Evolutionary conservation across 2,329 filamentous ascomycete species (phyloP), one percentile per base, ranked within the genome.

Genomic region (Aspergillus nomiae): DNA sequence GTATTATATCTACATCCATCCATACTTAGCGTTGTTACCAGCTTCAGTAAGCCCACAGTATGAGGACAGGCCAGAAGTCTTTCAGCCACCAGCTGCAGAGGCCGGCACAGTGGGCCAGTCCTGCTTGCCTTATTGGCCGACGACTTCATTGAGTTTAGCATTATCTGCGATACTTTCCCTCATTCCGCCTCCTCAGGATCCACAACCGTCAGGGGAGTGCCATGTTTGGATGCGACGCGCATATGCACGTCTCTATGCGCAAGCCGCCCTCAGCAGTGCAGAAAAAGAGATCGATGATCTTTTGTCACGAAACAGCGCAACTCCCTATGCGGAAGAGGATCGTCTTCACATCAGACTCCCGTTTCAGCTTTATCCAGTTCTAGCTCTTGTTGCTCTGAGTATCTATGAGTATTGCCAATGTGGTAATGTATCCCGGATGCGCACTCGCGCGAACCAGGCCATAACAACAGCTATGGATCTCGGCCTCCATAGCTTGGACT

Each of bases 381-480:
- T 70, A 21, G 63, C 69, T 10, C 64, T 71, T 2, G 57, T 66
- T 1, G 59, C 66, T 1, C 65, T 71, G 28, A 56, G 62, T 4
- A 54, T 70, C 4, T 71, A 70, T 60, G 67, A 71, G 46, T 69
- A 67, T 50, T 63, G 58, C 34, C 69, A 71, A 45, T 64, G 65
- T 26, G 69, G 66, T 8, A 71, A 67, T 55, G 38, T 64, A 7
- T 63, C 66, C 1, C 63, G 65, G 32, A 71, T 71, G 69, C 66
- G 69, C 16, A 62, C 61, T 41, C 68, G 69, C 4, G 60, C 64
- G 12, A 69, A 70, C 34, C 63, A 70, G 19, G 69, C 69, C 30
- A 38, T 70, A 2, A 70, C 67, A 0, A 66, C 64, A 14, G 68
- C 69, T 24, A 70, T 71, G 67, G 69, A 71, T 53, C 60, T 70